Evolutionary conservation across 108 stramenopile genomes (phyloP), one percentile per base, ranked within the genome.

Genomic region (Phaeodactylum tricornutum): DNA sequence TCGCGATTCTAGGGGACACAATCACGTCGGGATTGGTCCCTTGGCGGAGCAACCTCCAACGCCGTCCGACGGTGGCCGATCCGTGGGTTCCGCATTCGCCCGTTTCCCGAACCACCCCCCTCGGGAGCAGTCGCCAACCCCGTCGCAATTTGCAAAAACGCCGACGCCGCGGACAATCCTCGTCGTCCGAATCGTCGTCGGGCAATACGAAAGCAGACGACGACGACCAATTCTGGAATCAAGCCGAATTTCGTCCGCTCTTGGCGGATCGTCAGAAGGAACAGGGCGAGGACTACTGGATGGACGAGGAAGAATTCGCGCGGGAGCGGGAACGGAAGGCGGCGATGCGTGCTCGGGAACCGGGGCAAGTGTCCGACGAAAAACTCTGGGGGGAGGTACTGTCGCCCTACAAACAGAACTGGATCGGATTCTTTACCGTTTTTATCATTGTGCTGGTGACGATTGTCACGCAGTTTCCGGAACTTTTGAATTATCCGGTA

Each of bases 371-470:
- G 22, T 50, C 87, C 6, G 69, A 70, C 34, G 79, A 85, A 37
- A 82, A 76, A 48, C 61, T 90, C 11, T 36, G 59, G 66, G 50
- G 59, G 16, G 87, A 90, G 51, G 70, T 84, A 1, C 55, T 65
- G 32, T 78, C 80, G 17, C 87, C 87, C 15, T 85, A 90, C 67
- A 76, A 74, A 50, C 83, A 90, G 56, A 90, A 90, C 57, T 90
- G 87, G 87, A 90, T 90, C 38, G 87, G 87, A 21, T 53, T 71
- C 15, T 61, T 90, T 45, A 81, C 81, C 3, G 64, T 83, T 4
- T n/a, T 67, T 23, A 70, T 90, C 51, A 66, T 82, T 0, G 57
- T 77, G 4, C 33, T 90, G 38, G 75, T 79, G 4, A 50, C 66
- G 0, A 78, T 90, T 21, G 58, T 68, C 5, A 72, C 59, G 0